phyloP scores from a whole-genome alignment of 164 flowering plant genomes.

The Tetracentron sinense region DNA sequence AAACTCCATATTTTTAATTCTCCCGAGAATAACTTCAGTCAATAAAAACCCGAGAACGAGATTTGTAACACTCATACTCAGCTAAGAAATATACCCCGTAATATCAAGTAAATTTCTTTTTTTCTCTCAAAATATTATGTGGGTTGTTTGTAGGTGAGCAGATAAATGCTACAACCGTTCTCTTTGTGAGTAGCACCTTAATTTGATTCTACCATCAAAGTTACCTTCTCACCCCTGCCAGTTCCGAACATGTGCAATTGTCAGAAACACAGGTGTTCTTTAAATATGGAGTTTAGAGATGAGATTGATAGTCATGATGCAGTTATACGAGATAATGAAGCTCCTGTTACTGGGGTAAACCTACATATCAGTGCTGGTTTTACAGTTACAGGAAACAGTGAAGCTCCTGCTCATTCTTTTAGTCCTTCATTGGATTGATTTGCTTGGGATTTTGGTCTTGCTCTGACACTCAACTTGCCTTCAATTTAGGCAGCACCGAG shows the following conservation, averaged over 20 bases:
- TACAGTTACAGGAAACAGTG: too few relatives aligned
- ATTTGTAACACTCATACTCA: too few relatives aligned
- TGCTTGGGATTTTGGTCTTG: too few relatives aligned
- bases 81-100: conserved; percentile 1
- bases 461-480: too few relatives aligned
- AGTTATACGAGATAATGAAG: conserved; percentile 94
- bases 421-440: too few relatives aligned
- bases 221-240: conserved; percentile 95
- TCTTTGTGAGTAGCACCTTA: conserved; percentile 94
- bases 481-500: too few relatives aligned
- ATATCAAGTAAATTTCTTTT: conserved; percentile 6
- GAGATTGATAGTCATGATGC: conserved; percentile 97
- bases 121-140: too few relatives aligned
- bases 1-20: too few relatives aligned
- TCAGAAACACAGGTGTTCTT: conserved; percentile 97
- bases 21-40: too few relatives aligned
- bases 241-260: conserved; percentile 89
- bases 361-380: neutral
- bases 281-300: conserved; percentile 86
- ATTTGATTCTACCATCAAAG: conserved; percentile 74
- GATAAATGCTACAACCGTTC: conserved; percentile 78
- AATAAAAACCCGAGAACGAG: too few relatives aligned
- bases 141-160: conserved; percentile 55
- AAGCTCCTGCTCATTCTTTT: conserved; percentile 4
- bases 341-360: conserved; percentile 88